Evolutionary conservation across 148 eudicot species (phyloP).

Genomic region (Hydrangea macrophylla): DNA sequence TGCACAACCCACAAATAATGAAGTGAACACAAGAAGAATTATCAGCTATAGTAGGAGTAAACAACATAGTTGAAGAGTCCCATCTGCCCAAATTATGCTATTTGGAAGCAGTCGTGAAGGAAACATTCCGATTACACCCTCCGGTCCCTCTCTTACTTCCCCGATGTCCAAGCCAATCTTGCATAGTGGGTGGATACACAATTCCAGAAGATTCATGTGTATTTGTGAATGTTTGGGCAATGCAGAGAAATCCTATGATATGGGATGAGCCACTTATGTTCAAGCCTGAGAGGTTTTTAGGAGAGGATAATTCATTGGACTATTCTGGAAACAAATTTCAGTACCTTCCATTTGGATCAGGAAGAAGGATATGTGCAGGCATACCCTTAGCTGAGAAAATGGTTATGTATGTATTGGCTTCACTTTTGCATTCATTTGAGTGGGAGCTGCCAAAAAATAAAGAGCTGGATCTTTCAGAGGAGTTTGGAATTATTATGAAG

Average conservation of each 20-base stretch:
- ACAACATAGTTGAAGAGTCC: slow-evolving; percentile 32
- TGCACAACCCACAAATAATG: slow-evolving; percentile 22
- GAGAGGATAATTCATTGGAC: slow-evolving; percentile 6
- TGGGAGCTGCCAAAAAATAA: slow-evolving; percentile 32
- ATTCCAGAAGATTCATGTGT: slow-evolving; percentile 22
- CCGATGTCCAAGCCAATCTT: slow-evolving; percentile 14
- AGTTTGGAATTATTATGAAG: slow-evolving; percentile 35
- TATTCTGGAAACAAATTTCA: slow-evolving; percentile 32
- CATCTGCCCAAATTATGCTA: no score
- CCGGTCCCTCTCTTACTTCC: slow-evolving; percentile 29
- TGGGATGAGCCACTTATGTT: slow-evolving; percentile 19
- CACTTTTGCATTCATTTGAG: slow-evolving; percentile 33
- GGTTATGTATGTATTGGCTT: slow-evolving; percentile 28
- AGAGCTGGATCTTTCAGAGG: slow-evolving; percentile 32
- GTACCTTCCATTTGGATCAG: slow-evolving; percentile 44
- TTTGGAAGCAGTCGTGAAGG: no score
- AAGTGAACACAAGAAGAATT: slow-evolving; percentile 36
- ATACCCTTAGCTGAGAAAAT: slow-evolving; percentile 34
- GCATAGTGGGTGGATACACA: slow-evolving; percentile 25
- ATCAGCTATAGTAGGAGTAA: slow-evolving; percentile 17
- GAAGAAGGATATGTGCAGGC: slow-evolving; percentile 48
- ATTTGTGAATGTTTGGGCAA: slow-evolving; percentile 24
- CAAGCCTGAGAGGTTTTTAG: slow-evolving; percentile 30
- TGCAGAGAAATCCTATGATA: slow-evolving; percentile 27
- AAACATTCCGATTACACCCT: slow-evolving; percentile 33